Evolutionary conservation across 345 rosid genomes (phyloP), one percentile per base, ranked within the genome.

Genomic region (Murraya paniculata): DNA sequence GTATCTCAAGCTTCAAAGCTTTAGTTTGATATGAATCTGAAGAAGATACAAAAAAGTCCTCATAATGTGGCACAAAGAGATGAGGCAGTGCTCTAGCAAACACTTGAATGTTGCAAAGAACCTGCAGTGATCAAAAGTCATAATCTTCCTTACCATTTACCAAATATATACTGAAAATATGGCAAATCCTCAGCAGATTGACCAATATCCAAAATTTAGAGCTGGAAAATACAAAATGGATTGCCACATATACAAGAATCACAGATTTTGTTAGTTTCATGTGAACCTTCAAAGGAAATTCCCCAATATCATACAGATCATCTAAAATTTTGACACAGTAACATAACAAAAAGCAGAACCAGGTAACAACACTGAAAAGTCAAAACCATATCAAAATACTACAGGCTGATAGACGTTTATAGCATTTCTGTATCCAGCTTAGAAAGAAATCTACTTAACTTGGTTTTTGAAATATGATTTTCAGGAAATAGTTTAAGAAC

Each of bases 1-100:
- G 92, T 80, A 96, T 92, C 87, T 90, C 94, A 80, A 96, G 97
- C 89, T 94, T 96, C 86, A 94, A 85, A 61, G 93, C 89, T 89
- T 87, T 96, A 70, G 87, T 90, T 87, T 89, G 92, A 90, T 89
- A 88, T 68, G 97, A 79, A 78, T 96, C 98, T 48, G 97, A 89
- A 65, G 95, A 91, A 75, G 75, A 72, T 78, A 92, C 81, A 85
- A 91, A 92, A 89, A 96, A 91, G 72, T 89, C 91, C 81, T 89
- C 99, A 66, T 84, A 90, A 75, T 92, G 79, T 39, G 90, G 90
- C 80, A 92, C 88, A 86, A 96, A 96, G 72, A 94, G 90, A 83
- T 87, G 85, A 76, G 99, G 98, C 82, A 77, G 84, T 57, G 93
- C 93, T 86, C 89, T 92, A 73, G 93, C 92, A 86, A 94, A 94